phyloP scores from a whole-genome alignment of 2,329 filamentous ascomycete genomes.

The Fusarium buharicum region DNA sequence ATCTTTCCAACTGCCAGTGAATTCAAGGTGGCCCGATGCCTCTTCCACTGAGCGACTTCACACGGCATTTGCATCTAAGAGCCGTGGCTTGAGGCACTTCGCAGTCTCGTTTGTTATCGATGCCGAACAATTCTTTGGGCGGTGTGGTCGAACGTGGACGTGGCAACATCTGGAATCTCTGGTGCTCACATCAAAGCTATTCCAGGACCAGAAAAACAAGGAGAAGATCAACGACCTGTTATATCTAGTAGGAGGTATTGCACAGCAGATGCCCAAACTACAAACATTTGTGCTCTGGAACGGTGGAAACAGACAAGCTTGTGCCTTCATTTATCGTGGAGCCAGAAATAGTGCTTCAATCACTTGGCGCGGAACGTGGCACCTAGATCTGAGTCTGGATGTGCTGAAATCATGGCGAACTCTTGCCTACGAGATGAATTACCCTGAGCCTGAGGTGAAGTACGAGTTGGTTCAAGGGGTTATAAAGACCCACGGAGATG shows the following conservation, averaged over 20 bases:
- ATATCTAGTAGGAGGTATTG: conserved; percentile 35
- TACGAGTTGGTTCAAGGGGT: conserved; percentile 34
- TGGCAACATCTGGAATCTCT: conserved; percentile 48
- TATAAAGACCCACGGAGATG: conserved; percentile 48
- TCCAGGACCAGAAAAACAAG: conserved; percentile 25
- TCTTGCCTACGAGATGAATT: conserved; percentile 14
- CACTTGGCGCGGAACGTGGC: conserved; percentile 51
- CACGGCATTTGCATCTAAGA: conserved; percentile 43
- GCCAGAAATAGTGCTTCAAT: conserved; percentile 38
- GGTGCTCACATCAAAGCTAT: conserved; percentile 49
- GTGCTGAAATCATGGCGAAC: conserved; percentile 39
- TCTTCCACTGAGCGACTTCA: conserved; percentile 20
- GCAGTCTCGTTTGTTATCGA: conserved; percentile 46
- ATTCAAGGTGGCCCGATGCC: conserved; percentile 8
- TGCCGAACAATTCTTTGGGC: conserved; percentile 45
- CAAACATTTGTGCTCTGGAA: conserved; percentile 51
- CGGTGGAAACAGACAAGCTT: conserved; percentile 45
- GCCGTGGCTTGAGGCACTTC: conserved; percentile 44
- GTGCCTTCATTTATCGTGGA: conserved; percentile 48
- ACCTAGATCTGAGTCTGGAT: conserved; percentile 39
- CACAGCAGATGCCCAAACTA: conserved; percentile 47
- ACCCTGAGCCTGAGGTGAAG: conserved; percentile 37
- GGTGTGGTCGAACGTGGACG: conserved; percentile 39
- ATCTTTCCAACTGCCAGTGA: conserved; percentile 5
- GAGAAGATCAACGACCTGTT: conserved; percentile 41